These are phyloP conservation scores for Emericellopsis terricola DNA, from an alignment of 495 filamentous ascomycete genomes.

Conservation along the genomic window DNA sequence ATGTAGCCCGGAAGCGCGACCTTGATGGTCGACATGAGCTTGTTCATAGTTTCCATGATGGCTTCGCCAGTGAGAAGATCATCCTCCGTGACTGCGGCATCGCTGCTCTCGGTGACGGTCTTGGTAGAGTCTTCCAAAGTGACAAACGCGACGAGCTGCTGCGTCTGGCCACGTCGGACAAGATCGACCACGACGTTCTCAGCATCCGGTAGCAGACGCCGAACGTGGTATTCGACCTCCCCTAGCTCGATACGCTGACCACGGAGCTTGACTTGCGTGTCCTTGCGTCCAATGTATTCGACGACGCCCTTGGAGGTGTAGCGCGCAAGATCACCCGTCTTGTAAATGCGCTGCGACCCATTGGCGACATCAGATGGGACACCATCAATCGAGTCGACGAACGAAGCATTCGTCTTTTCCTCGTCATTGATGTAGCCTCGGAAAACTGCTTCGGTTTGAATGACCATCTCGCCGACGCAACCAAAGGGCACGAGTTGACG, in stretches of 20 bases:
- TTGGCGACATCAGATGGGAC: too few species aligned
- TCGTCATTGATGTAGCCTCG: slow-evolving; percentile 27
- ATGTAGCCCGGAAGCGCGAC: background rate
- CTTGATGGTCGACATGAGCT: background rate
- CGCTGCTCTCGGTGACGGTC: slow-evolving; percentile 2
- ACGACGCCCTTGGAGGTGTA: slow-evolving; percentile 32
- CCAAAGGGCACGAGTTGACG: slow-evolving; percentile 34
- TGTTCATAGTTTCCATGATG: too few species aligned
- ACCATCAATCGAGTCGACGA: slow-evolving; percentile 35
- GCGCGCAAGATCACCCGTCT: slow-evolving; percentile 45
- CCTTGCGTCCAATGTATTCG: slow-evolving; percentile 43
- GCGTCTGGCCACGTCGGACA: too few species aligned
- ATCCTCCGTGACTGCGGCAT: background rate
- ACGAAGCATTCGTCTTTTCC: slow-evolving; percentile 14
- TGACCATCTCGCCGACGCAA: slow-evolving; percentile 34
- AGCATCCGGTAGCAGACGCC: slow-evolving; percentile 6
- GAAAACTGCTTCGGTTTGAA: slow-evolving; percentile 34
- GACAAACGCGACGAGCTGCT: background rate
- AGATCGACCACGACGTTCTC: slow-evolving; percentile 36
- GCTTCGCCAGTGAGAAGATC: too few species aligned
- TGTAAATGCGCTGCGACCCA: too few species aligned
- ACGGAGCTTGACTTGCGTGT: slow-evolving; percentile 46
- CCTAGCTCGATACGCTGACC: slow-evolving; percentile 48
- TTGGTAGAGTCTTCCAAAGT: slow-evolving; percentile 6
- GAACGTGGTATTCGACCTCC: slow-evolving; percentile 51